A percentile compares a stretch with the other conserved stretches of the same genome.
phyloP scores from a whole-genome alignment of 768 basidiomycete species.

The Saitozyma sp. region DNA sequence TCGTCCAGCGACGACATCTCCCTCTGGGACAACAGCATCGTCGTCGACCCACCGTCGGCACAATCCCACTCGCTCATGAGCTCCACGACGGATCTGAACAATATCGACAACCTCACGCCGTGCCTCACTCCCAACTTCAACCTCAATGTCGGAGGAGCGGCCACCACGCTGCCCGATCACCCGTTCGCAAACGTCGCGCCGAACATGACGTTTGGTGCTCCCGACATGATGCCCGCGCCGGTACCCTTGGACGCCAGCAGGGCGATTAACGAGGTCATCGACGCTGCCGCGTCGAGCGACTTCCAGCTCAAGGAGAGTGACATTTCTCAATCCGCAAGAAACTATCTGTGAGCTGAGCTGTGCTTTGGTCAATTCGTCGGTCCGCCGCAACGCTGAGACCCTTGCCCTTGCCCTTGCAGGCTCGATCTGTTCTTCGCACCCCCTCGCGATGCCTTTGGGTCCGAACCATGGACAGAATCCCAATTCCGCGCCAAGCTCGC shows the following conservation, averaged over 20 bases:
- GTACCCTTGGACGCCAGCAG: not conserved
- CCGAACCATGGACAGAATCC: slow-evolving; percentile 24
- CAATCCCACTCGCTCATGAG: too few relatives aligned
- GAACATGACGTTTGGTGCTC: too few relatives aligned
- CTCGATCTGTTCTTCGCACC: slow-evolving; percentile 30
- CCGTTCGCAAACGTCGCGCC: too few relatives aligned
- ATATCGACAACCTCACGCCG: too few relatives aligned
- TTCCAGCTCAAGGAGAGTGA: slow-evolving; percentile 19
- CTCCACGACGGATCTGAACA: too few relatives aligned
- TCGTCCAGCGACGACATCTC: slow-evolving; percentile 12
- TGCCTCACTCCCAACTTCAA: too few relatives aligned
- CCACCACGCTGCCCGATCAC: too few relatives aligned
- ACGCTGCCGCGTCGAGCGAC: not conserved
- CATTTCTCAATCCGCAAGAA: slow-evolving; percentile 21
- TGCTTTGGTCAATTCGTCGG: too few relatives aligned
- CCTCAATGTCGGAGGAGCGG: too few relatives aligned
- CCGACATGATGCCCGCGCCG: not conserved
- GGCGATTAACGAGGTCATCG: too few relatives aligned
- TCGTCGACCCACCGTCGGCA: too few relatives aligned
- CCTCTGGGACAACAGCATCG: not conserved
- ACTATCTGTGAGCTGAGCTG: slow-evolving; percentile 25
- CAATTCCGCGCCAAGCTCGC: slow-evolving; percentile 25
- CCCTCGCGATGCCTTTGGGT: slow-evolving; percentile 19
- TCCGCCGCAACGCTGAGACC: not conserved
- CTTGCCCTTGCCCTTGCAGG: slow-evolving; percentile 6